Conservation (phyloP, 2,329 filamentous ascomycete genomes). For the Pyrenophora teres region DNA sequence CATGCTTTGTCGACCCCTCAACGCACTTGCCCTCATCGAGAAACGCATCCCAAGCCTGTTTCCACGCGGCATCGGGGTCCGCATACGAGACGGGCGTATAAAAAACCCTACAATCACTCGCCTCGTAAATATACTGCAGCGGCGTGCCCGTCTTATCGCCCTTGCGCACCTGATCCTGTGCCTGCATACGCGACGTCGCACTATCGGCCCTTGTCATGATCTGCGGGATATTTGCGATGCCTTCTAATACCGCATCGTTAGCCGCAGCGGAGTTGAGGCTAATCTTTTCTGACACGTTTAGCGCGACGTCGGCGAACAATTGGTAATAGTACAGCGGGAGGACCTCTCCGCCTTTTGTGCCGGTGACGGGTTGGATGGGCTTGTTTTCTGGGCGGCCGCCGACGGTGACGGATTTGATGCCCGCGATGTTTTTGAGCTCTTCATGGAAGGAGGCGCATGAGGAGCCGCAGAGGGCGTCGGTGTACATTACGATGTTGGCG, state of each 20-base stretch:
- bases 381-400: slow-evolving; percentile 61
- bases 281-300: slow-evolving; percentile 21
- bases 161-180: slow-evolving; percentile 34
- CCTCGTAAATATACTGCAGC: slow-evolving; percentile 63
- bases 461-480: slow-evolving; percentile 62
- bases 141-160: slow-evolving; percentile 48
- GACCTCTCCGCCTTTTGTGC: slow-evolving; percentile 59
- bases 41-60: slow-evolving; percentile 37
- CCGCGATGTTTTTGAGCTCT: slow-evolving; percentile 56
- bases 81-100: slow-evolving; percentile 60
- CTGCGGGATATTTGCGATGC: slow-evolving; percentile 22
- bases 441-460: slow-evolving; percentile 63
- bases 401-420: slow-evolving; percentile 60
- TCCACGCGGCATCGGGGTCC: slow-evolving; percentile 58
- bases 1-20: slow-evolving; percentile 27
- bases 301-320: slow-evolving; percentile 16
- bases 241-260: slow-evolving; percentile 12
- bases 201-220: slow-evolving; percentile 25
- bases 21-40: slow-evolving; percentile 30
- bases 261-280: slow-evolving; percentile 10
- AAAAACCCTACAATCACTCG: slow-evolving; percentile 65
- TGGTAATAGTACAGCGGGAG: slow-evolving; percentile 25
- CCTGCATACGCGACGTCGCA: slow-evolving; percentile 19
- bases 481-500: slow-evolving; percentile 50
- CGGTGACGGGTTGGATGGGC: slow-evolving; percentile 66